A percentile compares a stretch with the other conserved stretches of the same genome.
Evolutionary conservation across 2,329 filamentous ascomycete genomes (phyloP).

Genomic region (Aspergillus awamori): DNA sequence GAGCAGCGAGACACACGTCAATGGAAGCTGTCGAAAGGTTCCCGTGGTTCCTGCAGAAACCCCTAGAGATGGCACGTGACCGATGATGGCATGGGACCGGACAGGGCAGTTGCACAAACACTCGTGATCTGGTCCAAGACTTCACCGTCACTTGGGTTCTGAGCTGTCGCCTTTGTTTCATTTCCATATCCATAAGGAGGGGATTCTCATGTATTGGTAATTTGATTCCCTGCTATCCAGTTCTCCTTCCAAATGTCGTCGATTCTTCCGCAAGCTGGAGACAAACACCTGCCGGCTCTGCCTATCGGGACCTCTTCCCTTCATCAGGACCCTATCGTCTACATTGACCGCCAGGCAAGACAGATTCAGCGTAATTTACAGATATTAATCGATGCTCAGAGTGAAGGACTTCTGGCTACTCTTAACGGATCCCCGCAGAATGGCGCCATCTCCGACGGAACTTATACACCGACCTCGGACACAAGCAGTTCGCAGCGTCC

Average conservation of each 20-base stretch:
- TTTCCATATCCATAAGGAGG: neutral
- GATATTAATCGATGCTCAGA: conserved; percentile 62
- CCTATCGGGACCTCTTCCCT: conserved; percentile 34
- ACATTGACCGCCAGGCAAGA: conserved; percentile 55
- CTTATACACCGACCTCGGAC: conserved; percentile 40
- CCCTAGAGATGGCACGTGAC: conserved; percentile 30
- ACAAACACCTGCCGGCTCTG: conserved; percentile 30
- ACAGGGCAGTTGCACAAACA: neutral
- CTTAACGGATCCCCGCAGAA: conserved; percentile 46
- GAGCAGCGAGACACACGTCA: conserved; percentile 37
- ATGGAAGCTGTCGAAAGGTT: conserved; percentile 35
- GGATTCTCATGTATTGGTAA: neutral
- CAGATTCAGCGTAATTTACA: conserved; percentile 62
- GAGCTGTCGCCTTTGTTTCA: neutral
- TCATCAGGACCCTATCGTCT: conserved; percentile 50
- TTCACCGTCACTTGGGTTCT: neutral
- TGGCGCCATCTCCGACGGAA: conserved; percentile 51
- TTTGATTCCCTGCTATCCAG: neutral
- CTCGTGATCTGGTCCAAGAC: neutral
- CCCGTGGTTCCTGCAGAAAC: conserved; percentile 31
- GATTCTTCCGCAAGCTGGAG: conserved; percentile 28
- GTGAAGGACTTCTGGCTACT: conserved; percentile 58
- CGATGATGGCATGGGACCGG: conserved; percentile 16
- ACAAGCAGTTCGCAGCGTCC: conserved; percentile 34
- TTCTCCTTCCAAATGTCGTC: conserved; percentile 34